Evolutionary conservation across 1,284 basidiomycete genomes (phyloP), one percentile per base, ranked within the genome.

Genomic region (Ceratobasidium papillatum): DNA sequence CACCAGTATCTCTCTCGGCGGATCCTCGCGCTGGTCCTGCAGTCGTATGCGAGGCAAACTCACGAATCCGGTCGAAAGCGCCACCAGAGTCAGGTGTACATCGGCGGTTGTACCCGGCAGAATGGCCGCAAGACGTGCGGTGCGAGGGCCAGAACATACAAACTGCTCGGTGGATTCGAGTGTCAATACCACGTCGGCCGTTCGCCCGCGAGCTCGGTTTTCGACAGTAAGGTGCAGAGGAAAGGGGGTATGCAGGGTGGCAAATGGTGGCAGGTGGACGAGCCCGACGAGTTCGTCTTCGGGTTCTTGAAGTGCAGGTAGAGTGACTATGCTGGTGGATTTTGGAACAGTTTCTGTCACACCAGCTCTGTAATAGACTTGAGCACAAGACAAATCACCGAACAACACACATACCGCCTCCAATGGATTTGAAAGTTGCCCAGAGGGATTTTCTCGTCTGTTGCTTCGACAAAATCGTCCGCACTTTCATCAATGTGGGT

Each of bases 81-180:
- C 89, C 32, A 93, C 86, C 32, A 93, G 79, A 41, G 85, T 86
- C 90, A 92, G 93, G 3, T 81, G 81, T 17, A 94, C 69, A 64
- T 81, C 84, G 77, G 89, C 88, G 80, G 93, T 91, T 19, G 84
- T 83, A 9, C 90, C 90, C 0, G 93, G 91, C 38, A 94, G 82
- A 30, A 95, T 82, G 47, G 91, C 82, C 1, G 92, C 89, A 11
- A 92, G 77, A 11, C 89, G 86, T 2, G 88, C 88, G 73, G 83
- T 88, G 61, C 91, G 85, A 36, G 92, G 79, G 0, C 94, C 94
- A 1, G 92, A 87, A 2, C 92, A 86, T 32, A 94, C 86, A 80
- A 94, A 94, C 4, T 80, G 75, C 81, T 81, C 85, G 68, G 92
- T 90, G 2, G 85, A 81, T 22, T 94, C 93, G 56, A 92, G 83